Evolutionary conservation across 2,329 filamentous ascomycete genomes (phyloP).

Genomic region (Colletotrichum musicola): DNA sequence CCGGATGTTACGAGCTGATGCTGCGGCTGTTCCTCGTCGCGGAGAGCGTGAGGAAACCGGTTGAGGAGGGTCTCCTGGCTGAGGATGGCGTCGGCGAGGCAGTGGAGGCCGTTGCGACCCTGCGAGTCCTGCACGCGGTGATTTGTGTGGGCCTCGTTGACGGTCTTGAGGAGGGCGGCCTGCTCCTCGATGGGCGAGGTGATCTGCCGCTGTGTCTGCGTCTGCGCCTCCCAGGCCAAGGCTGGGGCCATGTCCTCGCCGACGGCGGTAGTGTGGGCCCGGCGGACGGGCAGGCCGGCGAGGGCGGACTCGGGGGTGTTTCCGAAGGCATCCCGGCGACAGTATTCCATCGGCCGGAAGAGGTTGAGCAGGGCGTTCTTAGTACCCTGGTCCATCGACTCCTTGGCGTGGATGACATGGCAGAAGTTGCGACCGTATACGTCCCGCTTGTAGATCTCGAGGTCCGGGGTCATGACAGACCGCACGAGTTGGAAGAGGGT

Average conservation of each 20-base stretch:
- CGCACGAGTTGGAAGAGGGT: conserved; percentile 46
- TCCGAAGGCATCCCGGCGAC: conserved; percentile 64
- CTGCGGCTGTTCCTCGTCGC: conserved; percentile 35
- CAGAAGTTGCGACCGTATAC: conserved; percentile 66
- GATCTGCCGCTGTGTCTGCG: conserved; percentile 9
- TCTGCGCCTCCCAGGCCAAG: not conserved
- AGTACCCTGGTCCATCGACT: conserved; percentile 42
- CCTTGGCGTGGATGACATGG: conserved; percentile 55
- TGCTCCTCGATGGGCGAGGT: conserved; percentile 42
- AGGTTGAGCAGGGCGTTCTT: conserved; percentile 50
- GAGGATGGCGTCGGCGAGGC: conserved; percentile 67
- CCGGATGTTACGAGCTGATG: conserved; percentile 21
- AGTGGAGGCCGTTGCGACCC: conserved; percentile 70
- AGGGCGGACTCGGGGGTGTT: conserved; percentile 42
- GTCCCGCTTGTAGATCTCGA: conserved; percentile 56
- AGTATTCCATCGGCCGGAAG: conserved; percentile 48
- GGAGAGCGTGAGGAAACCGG: conserved; percentile 47
- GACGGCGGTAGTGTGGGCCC: conserved; percentile 33
- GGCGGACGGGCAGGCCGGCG: conserved; percentile 38
- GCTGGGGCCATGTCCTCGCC: conserved; percentile 28
- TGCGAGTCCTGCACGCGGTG: conserved; percentile 54
- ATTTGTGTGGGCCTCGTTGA: conserved; percentile 50
- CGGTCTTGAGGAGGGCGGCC: conserved; percentile 52
- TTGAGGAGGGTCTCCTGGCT: conserved; percentile 53
- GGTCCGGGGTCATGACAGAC: conserved; percentile 39